A percentile compares a stretch with the other conserved stretches of the same genome.
phyloP scores from a whole-genome alignment of 805 yeast species.

The Saccharomycopsis selenospora region DNA sequence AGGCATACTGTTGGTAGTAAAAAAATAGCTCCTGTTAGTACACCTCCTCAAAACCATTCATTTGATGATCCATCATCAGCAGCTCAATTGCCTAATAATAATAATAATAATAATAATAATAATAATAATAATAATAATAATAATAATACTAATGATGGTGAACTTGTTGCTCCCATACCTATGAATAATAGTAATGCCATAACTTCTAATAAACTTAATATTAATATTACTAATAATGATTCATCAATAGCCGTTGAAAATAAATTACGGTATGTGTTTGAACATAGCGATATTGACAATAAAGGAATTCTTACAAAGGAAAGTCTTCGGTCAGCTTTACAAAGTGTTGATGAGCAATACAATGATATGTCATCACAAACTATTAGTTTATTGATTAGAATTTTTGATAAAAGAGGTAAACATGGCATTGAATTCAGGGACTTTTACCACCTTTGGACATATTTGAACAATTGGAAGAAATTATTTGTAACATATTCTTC shows the following conservation, averaged over 20 bases:
- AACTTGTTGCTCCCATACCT: no score
- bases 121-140: no score
- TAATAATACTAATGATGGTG: no score
- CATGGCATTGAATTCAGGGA: slow-evolving; percentile 48
- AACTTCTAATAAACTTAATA: no score
- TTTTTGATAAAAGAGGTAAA: slow-evolving; percentile 46
- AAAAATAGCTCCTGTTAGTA: background rate
- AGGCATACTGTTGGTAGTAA: background rate
- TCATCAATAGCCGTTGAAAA: slow-evolving; percentile 29
- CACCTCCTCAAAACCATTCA: background rate
- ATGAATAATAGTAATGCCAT: no score
- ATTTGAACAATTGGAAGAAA: slow-evolving; percentile 63
- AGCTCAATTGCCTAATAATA: no score
- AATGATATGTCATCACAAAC: background rate
- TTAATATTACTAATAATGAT: background rate
- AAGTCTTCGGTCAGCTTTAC: slow-evolving; percentile 52
- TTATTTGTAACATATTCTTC: slow-evolving; percentile 54
- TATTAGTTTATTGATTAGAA: slow-evolving; percentile 43
- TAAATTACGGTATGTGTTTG: slow-evolving; percentile 44
- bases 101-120: no score
- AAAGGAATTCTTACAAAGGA: slow-evolving; percentile 46
- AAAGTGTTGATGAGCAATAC: slow-evolving; percentile 43
- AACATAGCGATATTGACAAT: slow-evolving; percentile 43
- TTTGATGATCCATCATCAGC: no score
- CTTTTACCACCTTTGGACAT: slow-evolving; percentile 64